Evolutionary conservation across 208 protist genomes (phyloP).

Genomic region (Kentomonas sorsogonicus): DNA sequence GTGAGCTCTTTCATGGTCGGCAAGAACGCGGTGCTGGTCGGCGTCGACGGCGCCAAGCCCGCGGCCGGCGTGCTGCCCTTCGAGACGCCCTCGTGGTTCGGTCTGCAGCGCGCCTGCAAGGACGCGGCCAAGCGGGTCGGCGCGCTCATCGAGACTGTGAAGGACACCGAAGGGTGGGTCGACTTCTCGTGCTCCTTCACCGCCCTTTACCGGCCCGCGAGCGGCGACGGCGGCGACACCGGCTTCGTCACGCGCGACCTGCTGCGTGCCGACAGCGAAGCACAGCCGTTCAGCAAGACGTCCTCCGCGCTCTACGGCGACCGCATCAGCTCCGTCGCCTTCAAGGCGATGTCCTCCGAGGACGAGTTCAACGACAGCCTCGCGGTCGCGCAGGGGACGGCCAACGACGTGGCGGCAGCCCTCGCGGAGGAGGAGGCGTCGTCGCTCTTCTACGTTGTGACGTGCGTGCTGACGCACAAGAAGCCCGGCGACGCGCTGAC

Average conservation of each 20-base stretch:
- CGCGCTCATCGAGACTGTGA: not conserved
- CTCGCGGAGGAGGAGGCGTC: conserved; percentile 17
- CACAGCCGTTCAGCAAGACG: conserved; percentile 15
- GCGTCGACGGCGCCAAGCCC: conserved; percentile 23
- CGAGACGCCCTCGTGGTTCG: conserved; percentile 34
- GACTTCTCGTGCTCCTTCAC: conserved; percentile 16
- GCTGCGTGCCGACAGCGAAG: conserved; percentile 14
- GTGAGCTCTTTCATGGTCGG: conserved; percentile 17
- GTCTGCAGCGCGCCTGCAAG: conserved; percentile 20
- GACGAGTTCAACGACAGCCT: conserved; percentile 20
- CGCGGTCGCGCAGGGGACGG: conserved; percentile 25
- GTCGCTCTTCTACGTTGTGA: conserved; percentile 26
- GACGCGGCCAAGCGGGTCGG: not conserved
- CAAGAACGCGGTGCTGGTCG: conserved; percentile 23
- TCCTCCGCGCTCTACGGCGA: conserved; percentile 20
- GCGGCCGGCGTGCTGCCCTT: conserved; percentile 13
- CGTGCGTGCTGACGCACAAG: conserved; percentile 26
- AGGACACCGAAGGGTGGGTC: not conserved
- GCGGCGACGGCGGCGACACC: not conserved
- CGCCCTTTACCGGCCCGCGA: conserved; percentile 11
- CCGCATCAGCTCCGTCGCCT: conserved; percentile 24
- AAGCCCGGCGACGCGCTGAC: conserved; percentile 20
- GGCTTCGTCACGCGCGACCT: conserved; percentile 32
- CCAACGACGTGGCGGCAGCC: conserved; percentile 12
- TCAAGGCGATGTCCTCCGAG: conserved; percentile 16